Base-by-base conservation (phyloP, 805 yeast species). In the Ogataea philodendri region DNA sequence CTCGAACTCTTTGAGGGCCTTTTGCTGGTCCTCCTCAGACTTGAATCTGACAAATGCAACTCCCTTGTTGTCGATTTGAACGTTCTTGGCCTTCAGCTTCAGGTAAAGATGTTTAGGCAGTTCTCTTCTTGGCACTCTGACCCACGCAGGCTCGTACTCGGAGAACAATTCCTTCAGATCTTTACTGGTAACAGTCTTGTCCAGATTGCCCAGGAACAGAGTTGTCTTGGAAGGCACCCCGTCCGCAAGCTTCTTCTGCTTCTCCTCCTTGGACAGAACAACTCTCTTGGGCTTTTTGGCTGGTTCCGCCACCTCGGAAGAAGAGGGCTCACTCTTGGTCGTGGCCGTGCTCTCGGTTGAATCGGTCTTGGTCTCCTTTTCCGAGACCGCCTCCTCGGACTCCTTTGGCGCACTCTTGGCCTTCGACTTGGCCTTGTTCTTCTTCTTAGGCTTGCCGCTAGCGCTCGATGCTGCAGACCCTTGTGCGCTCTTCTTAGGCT, bases 21-120 rank as follows among this genome's bases (percentile, higher is more conserved):
- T 46, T 54, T 63, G 57, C 54, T 75, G 80, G 22, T 54, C 48
- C 35, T 69, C 75, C 41, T 70, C 70, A 45, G 52, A 51, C 21
- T 65, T 54, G 45, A 79, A 73, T 50, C 68, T 74, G 37, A 76
- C 75, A 58, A 79, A 79, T 4, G 82, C 84, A 57, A 74, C 76
- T 26, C 88, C 88, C 53, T 74, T 75, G 48, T 75, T 76, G 51
- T 63, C 70, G 37, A 75, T 62, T 42, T 61, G 62, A 42, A 70
- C 66, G 30, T 74, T 73, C 39, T 64, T 61, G 22, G 62, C 67
- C 50, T 65, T 66, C 37, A 72, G 61, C 45, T 63, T 65, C 51
- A 65, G 63, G 43, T 69, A 60, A 16, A 74, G 49, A 34, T 58
- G 60, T 32, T 52, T 57, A 11, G 80, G 74, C 13, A 76, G 58